Evolutionary conservation across 2,329 filamentous ascomycete genomes (phyloP).

Genomic region (Ilyonectria sp.): DNA sequence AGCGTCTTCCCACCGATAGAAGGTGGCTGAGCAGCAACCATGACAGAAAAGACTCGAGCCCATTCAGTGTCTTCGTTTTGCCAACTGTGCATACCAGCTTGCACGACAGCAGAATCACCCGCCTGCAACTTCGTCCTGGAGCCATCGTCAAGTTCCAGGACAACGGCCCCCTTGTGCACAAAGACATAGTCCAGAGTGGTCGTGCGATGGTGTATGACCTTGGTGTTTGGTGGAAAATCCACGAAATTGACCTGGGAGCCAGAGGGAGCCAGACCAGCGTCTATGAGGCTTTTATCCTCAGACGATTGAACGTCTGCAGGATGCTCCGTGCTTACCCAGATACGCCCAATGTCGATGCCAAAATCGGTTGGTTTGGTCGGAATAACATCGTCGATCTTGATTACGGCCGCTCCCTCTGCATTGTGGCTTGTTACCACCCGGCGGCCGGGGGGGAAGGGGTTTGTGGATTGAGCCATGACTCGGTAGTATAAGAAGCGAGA

Average conservation of each 20-base stretch:
- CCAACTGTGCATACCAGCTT: conserved; percentile 5
- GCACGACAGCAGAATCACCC: neutral
- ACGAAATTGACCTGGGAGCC: neutral
- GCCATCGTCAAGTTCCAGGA: neutral
- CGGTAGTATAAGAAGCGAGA: neutral
- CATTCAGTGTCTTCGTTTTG: conserved; percentile 3
- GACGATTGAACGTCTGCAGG: neutral
- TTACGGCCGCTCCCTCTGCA: neutral
- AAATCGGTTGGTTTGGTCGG: neutral
- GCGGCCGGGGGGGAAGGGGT: neutral
- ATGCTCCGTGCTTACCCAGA: neutral
- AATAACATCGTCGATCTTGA: neutral
- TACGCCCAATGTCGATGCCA: too few species aligned
- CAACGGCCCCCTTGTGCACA: neutral
- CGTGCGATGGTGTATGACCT: neutral
- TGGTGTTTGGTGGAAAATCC: neutral
- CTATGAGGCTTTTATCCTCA: neutral
- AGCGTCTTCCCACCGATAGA: neutral
- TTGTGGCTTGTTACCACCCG: neutral
- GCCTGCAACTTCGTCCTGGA: neutral
- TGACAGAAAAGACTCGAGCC: neutral
- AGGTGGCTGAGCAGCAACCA: conserved; percentile 6
- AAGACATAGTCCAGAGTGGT: conserved; percentile 6
- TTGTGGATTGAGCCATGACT: neutral
- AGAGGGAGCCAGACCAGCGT: neutral